These are phyloP conservation scores for Oxyria digyna DNA, from an alignment of 148 eudicot genomes.

Conservation along the genomic window DNA sequence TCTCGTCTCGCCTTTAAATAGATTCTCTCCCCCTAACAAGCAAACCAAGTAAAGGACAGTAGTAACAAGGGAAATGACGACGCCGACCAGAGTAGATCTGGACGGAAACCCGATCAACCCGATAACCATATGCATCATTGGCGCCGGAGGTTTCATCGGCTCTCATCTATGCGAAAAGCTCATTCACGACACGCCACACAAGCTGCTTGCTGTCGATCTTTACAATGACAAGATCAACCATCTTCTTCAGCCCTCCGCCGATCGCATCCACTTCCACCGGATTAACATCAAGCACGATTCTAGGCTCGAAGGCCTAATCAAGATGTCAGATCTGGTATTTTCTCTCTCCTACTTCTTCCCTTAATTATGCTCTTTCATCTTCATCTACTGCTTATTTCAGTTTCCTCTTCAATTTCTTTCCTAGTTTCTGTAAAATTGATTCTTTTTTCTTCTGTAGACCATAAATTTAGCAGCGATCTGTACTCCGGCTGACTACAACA, in stretches of 20 bases:
- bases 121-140: constrained; percentile 86
- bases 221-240: constrained; percentile 94
- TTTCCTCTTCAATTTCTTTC: background rate
- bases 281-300: constrained; percentile 89
- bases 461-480: constrained; percentile 97
- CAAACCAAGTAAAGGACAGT: background rate
- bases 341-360: background rate
- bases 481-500: constrained; percentile 98
- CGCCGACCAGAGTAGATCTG: constrained; percentile 61
- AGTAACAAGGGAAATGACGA: constrained; percentile 17
- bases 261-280: constrained; percentile 80
- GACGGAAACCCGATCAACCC: constrained; percentile 68
- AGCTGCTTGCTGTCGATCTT: constrained; percentile 77
- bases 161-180: constrained; percentile 91
- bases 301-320: constrained; percentile 91
- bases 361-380: background rate
- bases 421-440: background rate
- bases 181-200: constrained; percentile 74
- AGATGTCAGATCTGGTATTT: constrained; percentile 82
- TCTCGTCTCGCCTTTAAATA: background rate
- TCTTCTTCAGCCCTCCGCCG: constrained; percentile 55
- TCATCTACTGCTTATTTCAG: background rate
- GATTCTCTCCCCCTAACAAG: background rate
- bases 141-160: constrained; percentile 97
- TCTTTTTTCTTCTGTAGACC: constrained; percentile 30